Evolutionary conservation across 2,329 filamentous ascomycete genomes (phyloP).

Genomic region (Fusarium sp.): DNA sequence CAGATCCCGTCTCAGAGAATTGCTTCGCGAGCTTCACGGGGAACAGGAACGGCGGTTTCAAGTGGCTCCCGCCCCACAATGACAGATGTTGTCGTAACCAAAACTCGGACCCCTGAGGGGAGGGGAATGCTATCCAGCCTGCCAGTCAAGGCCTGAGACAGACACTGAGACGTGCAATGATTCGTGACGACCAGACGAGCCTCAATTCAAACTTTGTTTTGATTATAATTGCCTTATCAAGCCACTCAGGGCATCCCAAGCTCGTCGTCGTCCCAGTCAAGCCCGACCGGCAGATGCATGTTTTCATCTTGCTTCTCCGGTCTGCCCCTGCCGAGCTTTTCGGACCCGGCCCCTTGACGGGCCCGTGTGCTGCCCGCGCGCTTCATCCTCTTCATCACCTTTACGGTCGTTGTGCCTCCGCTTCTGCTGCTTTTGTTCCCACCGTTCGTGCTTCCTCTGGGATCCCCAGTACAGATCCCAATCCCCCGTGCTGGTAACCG

Average conservation of each 20-base stretch:
- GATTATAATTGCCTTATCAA: not conserved
- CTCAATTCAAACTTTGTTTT: not conserved
- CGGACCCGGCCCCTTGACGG: constrained; percentile 18
- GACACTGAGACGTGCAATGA: constrained; percentile 23
- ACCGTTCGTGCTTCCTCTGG: constrained; percentile 3
- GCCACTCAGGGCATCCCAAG: constrained; percentile 29
- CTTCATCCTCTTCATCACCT: constrained; percentile 26
- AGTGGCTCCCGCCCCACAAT: constrained; percentile 36
- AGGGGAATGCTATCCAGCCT: constrained; percentile 28
- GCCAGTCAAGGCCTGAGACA: constrained; percentile 31
- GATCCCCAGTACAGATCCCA: not conserved
- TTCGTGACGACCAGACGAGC: constrained; percentile 4
- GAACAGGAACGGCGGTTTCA: constrained; percentile 41
- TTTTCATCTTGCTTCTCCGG: constrained; percentile 9
- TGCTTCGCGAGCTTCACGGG: constrained; percentile 7
- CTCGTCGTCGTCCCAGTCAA: constrained; percentile 30
- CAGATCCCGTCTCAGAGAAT: constrained; percentile 17
- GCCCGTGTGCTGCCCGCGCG: constrained; percentile 25
- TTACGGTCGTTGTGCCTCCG: constrained; percentile 1
- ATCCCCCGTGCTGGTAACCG: not conserved
- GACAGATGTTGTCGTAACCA: constrained; percentile 30
- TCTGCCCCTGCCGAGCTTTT: constrained; percentile 17
- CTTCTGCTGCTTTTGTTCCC: not conserved
- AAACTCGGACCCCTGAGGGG: constrained; percentile 20
- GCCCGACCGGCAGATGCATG: constrained; percentile 7